A percentile compares a stretch with the other conserved stretches of the same genome.
These are phyloP conservation scores for Phoma sp. DNA, from an alignment of 2,329 filamentous ascomycete genomes.

Conservation along the genomic window DNA sequence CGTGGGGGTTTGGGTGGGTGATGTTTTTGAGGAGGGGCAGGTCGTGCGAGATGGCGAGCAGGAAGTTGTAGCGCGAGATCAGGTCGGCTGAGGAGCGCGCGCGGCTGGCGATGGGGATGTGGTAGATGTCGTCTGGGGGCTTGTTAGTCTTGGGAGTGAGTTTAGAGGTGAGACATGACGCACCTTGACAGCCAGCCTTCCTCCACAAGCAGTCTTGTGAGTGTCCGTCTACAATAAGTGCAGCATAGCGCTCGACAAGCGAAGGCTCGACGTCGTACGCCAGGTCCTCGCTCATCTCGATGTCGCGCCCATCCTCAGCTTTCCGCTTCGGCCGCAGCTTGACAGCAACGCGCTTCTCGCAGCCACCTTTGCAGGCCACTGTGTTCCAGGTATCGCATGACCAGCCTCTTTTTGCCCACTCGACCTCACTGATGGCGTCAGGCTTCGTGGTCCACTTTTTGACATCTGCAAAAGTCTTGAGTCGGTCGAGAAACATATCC, in stretches of 20 bases:
- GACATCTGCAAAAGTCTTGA: constrained; percentile 89
- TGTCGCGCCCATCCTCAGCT: constrained; percentile 46
- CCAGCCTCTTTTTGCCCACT: constrained; percentile 96
- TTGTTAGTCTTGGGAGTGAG: constrained; percentile 20
- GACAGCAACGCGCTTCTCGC: constrained; percentile 82
- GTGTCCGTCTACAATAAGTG: constrained; percentile 76
- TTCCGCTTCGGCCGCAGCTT: constrained; percentile 67
- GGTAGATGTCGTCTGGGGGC: constrained; percentile 65
- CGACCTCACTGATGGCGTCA: constrained; percentile 81
- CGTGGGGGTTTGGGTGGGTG: constrained; percentile 37
- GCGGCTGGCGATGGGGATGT: constrained; percentile 55
- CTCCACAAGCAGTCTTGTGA: constrained; percentile 85
- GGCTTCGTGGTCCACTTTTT: constrained; percentile 95
- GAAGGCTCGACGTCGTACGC: constrained; percentile 61
- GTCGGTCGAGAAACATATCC: constrained; percentile 76
- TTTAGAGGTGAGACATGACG: constrained; percentile 16
- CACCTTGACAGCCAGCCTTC: constrained; percentile 84
- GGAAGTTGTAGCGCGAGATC: constrained; percentile 49
- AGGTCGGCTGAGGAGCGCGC: constrained; percentile 46
- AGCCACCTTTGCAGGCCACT: constrained; percentile 80
- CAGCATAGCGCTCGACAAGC: constrained; percentile 76
- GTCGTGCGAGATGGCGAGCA: constrained; percentile 41
- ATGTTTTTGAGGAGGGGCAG: constrained; percentile 43
- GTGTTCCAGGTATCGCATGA: constrained; percentile 74
- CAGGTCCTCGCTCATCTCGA: constrained; percentile 59